Evolutionary conservation across 306 rosid species (phyloP), one percentile per base, ranked within the genome.

Genomic region (Pyrus betulifolia): DNA sequence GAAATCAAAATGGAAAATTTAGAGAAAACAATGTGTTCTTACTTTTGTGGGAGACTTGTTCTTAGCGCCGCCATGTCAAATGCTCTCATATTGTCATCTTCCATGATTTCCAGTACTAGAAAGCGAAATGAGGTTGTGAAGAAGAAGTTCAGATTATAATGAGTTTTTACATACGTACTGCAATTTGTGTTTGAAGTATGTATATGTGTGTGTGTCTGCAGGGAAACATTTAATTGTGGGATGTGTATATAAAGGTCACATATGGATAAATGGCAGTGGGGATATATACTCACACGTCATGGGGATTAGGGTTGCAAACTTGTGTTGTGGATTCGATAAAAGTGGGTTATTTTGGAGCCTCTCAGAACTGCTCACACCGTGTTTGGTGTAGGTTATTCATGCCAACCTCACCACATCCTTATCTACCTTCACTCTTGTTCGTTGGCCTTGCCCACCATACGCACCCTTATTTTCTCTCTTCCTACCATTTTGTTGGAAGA

Each of bases 21-120:
- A 40, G 60, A 38, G 0, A 22, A 5, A n/a, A 17, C 75, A 22
- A 9, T 38, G 67, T 38, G 38, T 42, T 75, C 87, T 81, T 90
- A 93, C 98, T 75, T 86, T 71, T 69, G 86, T 11, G 96, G 92
- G 79, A 86, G 88, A 81, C 69, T 87, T 72, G 91, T 82, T 71
- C 83, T 61, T 54, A 91, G 93, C 4, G 91, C 78, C 67, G 84
- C 91, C 97, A 92, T 91, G 84, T 85, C 88, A 35, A 87, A 85
- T 18, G 85, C 60, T 42, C 70, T 84, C 85, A 82, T 78, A 66
- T 82, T 82, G 4, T 87, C 88, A 78, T 84, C 87, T 80, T 87
- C 86, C 31, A 85, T 90, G 91, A 86, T 85, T 46, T 67, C 75
- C 14, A 49, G 74, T 49, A 31, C 6, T 18, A 30, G n/a, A 28